phyloP scores from a whole-genome alignment of 2,329 filamentous ascomycete species.

The Hypoxylon sp. region DNA sequence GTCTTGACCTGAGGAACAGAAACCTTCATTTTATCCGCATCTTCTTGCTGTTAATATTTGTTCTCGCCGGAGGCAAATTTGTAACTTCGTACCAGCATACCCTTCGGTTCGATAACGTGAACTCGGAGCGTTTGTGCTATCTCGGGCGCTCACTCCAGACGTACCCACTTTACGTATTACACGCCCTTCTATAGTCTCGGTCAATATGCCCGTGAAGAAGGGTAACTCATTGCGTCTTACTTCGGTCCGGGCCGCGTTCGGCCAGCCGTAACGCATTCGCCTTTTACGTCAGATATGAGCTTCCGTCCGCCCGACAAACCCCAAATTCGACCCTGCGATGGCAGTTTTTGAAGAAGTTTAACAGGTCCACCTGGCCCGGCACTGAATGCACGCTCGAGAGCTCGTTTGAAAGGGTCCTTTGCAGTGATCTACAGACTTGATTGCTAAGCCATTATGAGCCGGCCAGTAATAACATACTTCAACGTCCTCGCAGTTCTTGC shows the following conservation, averaged over 20 bases:
- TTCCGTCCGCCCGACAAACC: too few species aligned
- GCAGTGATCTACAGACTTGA: background rate
- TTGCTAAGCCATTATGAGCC: background rate
- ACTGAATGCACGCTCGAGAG: too few species aligned
- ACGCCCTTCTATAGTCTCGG: background rate
- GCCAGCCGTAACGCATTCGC: too few species aligned
- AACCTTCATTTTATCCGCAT: background rate
- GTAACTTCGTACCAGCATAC: background rate
- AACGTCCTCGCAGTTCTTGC: slow-evolving; percentile 26
- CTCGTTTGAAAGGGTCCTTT: too few species aligned
- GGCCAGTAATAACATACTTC: slow-evolving; percentile 4
- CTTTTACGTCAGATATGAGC: background rate
- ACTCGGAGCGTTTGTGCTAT: background rate
- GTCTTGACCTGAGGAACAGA: background rate
- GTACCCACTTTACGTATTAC: slow-evolving; percentile 4
- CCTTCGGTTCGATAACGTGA: background rate
- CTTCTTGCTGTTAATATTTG: background rate
- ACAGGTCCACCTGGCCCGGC: too few species aligned
- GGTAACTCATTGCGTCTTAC: background rate
- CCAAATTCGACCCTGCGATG: too few species aligned
- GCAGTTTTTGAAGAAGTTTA: too few species aligned
- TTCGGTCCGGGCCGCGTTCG: background rate
- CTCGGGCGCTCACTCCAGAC: background rate
- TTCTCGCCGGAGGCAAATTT: background rate
- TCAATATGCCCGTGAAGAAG: background rate